A percentile compares a stretch with the other conserved stretches of the same genome.
phyloP scores from a whole-genome alignment of 441 rosid species.

The Viola pubescens region DNA sequence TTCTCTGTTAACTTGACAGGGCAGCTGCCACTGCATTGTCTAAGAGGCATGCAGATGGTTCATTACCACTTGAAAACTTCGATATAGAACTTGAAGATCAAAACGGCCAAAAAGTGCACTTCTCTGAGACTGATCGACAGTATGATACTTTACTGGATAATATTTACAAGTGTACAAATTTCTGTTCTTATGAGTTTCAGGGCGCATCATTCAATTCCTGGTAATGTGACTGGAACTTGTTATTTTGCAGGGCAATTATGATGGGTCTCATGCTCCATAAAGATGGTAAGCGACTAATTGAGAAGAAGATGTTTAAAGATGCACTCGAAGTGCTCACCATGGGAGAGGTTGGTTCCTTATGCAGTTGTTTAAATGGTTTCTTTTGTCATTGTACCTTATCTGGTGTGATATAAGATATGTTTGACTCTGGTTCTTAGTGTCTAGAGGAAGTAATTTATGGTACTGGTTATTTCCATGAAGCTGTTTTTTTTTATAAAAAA shows the following conservation, averaged over 20 bases:
- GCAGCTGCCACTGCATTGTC: constrained; percentile 70
- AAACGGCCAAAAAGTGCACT: constrained; percentile 47
- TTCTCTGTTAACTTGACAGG: constrained; percentile 34
- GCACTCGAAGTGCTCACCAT: constrained; percentile 77
- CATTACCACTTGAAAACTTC: constrained; percentile 59
- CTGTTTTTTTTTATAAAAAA: too few species aligned
- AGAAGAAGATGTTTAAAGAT: constrained; percentile 48
- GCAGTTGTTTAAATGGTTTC: background rate
- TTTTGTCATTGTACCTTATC: too few species aligned
- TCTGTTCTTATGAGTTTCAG: background rate
- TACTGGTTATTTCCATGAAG: too few species aligned
- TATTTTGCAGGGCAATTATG: constrained; percentile 56
- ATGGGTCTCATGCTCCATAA: constrained; percentile 85
- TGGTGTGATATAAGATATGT: too few species aligned
- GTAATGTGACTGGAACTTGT: constrained; percentile 3
- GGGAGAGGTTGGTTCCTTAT: constrained; percentile 61
- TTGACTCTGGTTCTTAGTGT: too few species aligned
- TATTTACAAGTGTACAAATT: background rate
- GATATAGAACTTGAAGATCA: constrained; percentile 84
- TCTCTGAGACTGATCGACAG: constrained; percentile 76
- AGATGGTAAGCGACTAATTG: constrained; percentile 58
- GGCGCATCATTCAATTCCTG: background rate
- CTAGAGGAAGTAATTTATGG: too few species aligned
- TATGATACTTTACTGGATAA: constrained; percentile 21
- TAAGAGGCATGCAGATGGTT: constrained; percentile 70